Base-by-base conservation (phyloP, 805 yeast genomes). In the Komagataella ulmi region DNA sequence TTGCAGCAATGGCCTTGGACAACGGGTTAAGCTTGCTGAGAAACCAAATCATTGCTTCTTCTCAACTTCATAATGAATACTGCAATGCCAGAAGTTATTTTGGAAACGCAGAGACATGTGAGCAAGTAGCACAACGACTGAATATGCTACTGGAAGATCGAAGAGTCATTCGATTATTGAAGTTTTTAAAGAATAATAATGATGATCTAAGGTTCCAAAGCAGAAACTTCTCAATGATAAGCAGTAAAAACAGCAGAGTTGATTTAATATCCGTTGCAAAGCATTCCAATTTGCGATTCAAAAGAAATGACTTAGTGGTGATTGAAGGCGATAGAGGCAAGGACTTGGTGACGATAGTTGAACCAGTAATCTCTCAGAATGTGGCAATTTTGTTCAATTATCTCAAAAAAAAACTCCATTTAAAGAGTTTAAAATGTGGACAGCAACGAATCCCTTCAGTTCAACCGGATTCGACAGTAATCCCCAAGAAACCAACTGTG, bases 291-390 rank as follows among this genome's bases (percentile, higher is more conserved):
- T 68, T 85, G 49, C 65, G 66, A 49, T 68, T 85, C 54, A 74
- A 72, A 54, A 71, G 77, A 47, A 72, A 77, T 52, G 93, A 86
- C 64, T 71, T 85, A 60, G 85, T 85, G 7, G 80, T 85, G 17
- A 83, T 84, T 52, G 93, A 86, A 66, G 95, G 93, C 51, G 95
- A 86, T 62, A 72, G 93, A 55, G 95, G 95, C 24, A 83, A 83
- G 59, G 95, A 86, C 64, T 65, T 86, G 55, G 91, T 82, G 7
- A 76, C 81, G 76, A 79, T 85, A 47, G 67, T 85, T 24, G 85
- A 83, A 55, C 88, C 91, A 0, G 64, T 72, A 46, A 74, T 85
- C 30, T 75, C 73, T 47, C 71, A 83, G 52, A 77, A 82, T 54
- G 69, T 81, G 62, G 91, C 91, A 2, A 72, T 85, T 49, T 72